These are phyloP conservation scores for Candida michaelii DNA, from an alignment of 805 yeast genomes.

Conservation along the genomic window DNA sequence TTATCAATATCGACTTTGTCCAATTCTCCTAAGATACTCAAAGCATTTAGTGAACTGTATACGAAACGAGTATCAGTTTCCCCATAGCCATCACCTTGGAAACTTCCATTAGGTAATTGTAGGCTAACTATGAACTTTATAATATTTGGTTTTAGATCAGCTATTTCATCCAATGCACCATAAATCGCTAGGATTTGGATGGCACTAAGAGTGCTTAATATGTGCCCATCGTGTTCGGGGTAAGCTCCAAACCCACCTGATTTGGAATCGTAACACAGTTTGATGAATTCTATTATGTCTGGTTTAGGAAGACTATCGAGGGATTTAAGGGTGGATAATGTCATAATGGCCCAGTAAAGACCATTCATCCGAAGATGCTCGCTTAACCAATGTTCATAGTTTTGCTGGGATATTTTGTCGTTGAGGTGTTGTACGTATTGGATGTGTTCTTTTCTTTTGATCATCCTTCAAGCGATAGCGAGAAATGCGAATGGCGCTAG, in stretches of 20 bases:
- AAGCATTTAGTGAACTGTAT: conserved; percentile 73
- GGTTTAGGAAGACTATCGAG: conserved; percentile 53
- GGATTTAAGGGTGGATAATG: conserved; percentile 60
- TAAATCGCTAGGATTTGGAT: conserved; percentile 74
- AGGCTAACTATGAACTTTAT: conserved; percentile 33
- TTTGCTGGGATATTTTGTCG: conserved; percentile 37
- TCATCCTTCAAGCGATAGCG: background rate
- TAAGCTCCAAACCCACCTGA: conserved; percentile 88
- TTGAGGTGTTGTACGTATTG: conserved; percentile 37
- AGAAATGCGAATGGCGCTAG: no score
- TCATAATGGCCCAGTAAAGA: conserved; percentile 91
- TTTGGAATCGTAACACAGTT: conserved; percentile 57
- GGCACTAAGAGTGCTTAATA: conserved; percentile 82
- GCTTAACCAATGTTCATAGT: conserved; percentile 79
- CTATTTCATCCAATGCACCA: conserved; percentile 51
- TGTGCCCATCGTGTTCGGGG: conserved; percentile 86
- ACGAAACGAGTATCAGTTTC: conserved; percentile 92
- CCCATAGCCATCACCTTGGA: conserved; percentile 88
- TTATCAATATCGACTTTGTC: conserved; percentile 54
- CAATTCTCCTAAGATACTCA: conserved; percentile 67
- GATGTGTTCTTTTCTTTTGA: conserved; percentile 27
- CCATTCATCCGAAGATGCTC: conserved; percentile 92
- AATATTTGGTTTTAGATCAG: conserved; percentile 26
- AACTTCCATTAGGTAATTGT: conserved; percentile 67
- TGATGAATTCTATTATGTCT: conserved; percentile 67